Base-by-base conservation (phyloP, 371 early-diverging fungal genomes). In the Mortierella sp. region DNA sequence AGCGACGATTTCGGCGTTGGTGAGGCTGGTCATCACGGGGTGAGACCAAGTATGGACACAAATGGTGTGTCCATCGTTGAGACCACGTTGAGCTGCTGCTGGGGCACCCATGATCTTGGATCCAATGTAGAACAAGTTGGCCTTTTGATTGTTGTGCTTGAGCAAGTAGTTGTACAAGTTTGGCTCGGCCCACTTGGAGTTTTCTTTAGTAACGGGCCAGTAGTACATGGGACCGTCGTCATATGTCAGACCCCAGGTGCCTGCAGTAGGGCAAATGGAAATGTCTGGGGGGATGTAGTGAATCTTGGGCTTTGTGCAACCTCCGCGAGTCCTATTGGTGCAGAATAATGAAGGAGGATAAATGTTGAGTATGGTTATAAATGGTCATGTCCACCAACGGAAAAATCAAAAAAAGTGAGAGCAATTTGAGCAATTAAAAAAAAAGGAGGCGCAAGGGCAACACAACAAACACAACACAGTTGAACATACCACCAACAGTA, bases 1-100 rank as follows among this genome's bases (percentile, higher is more conserved):
- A 59, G 90, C 88, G 35, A 90, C 79, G 12, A 92, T 79, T 73
- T 89, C 85, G 32, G 87, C 75, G 72, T 87, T 89, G 30, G 86
- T 83, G 64, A 88, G 72, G 11, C 88, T 85, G 35, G 91, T 89
- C 75, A 89, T 85, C 30, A 74, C 66, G 20, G 79, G 85, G 66
- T 92, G 93, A 54, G 88, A 86, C 90, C 90, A 90, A 35, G 90
- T 88, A 74, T 90, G 90, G 10, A 84, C 77, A 60, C 87, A 86
- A 12, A 90, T 58, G n/a, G 73, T 72, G 58, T 88, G 87, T 0
- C 87, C 66, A 22, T 72, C 72, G 5, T 43, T 43, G 43, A 43
- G 43, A 9, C 43, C 43, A 43, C 43, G 43, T 14, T 43, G 43
- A 12, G 43, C 35, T 3, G 43, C 43, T 24, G 57, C 54, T 10